These are phyloP conservation scores for Clavulina sp. DNA, from an alignment of 768 basidiomycete species.

Conservation along the genomic window DNA sequence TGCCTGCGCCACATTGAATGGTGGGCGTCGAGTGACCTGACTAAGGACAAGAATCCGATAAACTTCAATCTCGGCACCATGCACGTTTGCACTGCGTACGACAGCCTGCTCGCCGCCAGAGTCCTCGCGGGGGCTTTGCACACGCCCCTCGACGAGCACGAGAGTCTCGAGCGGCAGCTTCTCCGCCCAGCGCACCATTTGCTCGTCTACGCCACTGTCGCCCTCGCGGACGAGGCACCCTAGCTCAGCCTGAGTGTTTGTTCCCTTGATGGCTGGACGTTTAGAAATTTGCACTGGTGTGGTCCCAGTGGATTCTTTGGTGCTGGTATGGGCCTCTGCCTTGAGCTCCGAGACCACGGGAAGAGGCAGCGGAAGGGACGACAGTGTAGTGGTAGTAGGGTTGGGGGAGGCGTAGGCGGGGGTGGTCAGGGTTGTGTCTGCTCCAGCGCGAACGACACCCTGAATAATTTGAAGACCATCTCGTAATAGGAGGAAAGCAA, in stretches of 20 bases:
- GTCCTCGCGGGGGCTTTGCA: background rate
- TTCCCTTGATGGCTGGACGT: no score
- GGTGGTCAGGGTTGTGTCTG: background rate
- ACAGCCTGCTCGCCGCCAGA: no score
- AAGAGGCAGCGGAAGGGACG: no score
- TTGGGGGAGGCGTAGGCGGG: background rate
- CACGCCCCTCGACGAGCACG: background rate
- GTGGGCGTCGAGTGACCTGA: background rate
- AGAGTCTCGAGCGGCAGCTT: background rate
- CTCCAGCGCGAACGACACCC: background rate
- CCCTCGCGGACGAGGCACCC: no score
- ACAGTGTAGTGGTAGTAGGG: no score
- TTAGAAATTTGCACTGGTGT: no score
- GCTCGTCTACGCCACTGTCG: background rate
- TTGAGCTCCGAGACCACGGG: no score
- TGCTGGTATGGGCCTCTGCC: no score
- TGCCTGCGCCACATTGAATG: background rate
- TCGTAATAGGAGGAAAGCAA: background rate
- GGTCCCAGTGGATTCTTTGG: no score
- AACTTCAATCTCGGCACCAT: background rate
- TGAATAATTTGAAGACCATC: background rate
- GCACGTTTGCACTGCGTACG: background rate
- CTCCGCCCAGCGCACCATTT: background rate
- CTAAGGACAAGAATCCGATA: background rate
- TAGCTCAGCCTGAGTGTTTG: no score